Conservation (phyloP, 1,139 yeast species). For the Taiozyma sp. region DNA sequence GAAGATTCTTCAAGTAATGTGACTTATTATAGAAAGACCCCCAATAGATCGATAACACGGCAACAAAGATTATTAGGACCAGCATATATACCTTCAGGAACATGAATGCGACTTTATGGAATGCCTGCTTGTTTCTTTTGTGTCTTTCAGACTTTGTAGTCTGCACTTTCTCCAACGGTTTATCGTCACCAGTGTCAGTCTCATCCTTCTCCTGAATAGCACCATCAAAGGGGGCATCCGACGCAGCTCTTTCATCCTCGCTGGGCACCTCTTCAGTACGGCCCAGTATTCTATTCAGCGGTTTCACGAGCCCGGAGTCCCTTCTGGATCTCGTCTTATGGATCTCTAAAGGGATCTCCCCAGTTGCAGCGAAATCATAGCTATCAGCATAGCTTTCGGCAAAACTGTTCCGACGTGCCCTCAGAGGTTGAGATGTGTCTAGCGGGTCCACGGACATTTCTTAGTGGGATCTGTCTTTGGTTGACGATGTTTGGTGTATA, state of each 20-base stretch:
- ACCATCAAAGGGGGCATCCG: background rate
- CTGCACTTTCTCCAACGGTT: background rate
- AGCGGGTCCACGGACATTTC: background rate
- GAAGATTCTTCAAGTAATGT: conserved; percentile 34
- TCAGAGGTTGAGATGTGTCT: background rate
- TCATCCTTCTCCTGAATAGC: background rate
- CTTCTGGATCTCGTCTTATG: conserved; percentile 4
- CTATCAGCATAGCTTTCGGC: background rate
- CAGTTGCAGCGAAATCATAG: conserved; percentile 5
- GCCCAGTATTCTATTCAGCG: conserved; percentile 5
- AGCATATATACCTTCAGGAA: conserved; percentile 7
- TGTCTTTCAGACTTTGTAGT: conserved; percentile 9
- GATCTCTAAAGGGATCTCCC: conserved; percentile 2
- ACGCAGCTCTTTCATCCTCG: background rate
- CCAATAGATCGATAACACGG: conserved; percentile 46
- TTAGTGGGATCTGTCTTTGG: too few species aligned
- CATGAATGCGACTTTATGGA: conserved; percentile 12
- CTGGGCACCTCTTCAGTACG: conserved; percentile 1
- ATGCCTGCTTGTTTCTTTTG: background rate
- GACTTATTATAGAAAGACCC: conserved; percentile 44
- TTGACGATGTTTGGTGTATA: too few species aligned
- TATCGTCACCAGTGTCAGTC: background rate
- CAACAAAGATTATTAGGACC: conserved; percentile 9
- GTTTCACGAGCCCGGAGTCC: background rate
- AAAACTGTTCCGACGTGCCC: background rate